phyloP scores from a whole-genome alignment of 192 early-diverging fungal genomes.

The Rhizophagus prolifer region DNA sequence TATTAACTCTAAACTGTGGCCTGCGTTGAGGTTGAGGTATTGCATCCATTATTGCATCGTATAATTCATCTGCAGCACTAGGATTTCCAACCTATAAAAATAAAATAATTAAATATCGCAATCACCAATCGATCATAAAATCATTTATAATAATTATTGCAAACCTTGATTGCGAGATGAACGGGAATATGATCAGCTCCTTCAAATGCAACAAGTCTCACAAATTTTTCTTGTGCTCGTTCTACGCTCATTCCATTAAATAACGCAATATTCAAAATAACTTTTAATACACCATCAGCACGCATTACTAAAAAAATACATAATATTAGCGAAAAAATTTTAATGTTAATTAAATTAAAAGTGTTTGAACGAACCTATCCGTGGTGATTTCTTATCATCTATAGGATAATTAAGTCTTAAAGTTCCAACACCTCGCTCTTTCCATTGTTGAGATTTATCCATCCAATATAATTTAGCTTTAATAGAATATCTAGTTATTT shows the following conservation, averaged over 20 bases:
- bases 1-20: background rate
- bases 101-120: background rate
- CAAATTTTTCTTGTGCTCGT: constrained; percentile 40
- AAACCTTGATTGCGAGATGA: constrained; percentile 32
- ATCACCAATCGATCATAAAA: no score
- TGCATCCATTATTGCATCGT: background rate
- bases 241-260: constrained; percentile 41
- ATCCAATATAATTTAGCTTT: constrained; percentile 43
- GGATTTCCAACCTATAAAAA: background rate
- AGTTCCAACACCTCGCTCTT: constrained; percentile 46
- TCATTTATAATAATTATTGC: background rate
- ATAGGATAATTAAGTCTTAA: constrained; percentile 36
- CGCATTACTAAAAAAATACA: constrained; percentile 39
- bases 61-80: background rate
- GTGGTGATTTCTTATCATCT: constrained; percentile 5
- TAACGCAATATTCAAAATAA: constrained; percentile 44
- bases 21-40: background rate
- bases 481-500: constrained; percentile 35
- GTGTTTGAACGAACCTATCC: constrained; percentile 2
- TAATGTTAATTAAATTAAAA: background rate
- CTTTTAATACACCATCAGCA: constrained; percentile 40
- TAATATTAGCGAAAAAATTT: background rate
- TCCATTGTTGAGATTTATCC: constrained; percentile 35
- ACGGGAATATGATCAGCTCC: constrained; percentile 10
- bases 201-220: constrained; percentile 41